phyloP scores from a whole-genome alignment of 306 rosid species.

The Castanospermum australe region DNA sequence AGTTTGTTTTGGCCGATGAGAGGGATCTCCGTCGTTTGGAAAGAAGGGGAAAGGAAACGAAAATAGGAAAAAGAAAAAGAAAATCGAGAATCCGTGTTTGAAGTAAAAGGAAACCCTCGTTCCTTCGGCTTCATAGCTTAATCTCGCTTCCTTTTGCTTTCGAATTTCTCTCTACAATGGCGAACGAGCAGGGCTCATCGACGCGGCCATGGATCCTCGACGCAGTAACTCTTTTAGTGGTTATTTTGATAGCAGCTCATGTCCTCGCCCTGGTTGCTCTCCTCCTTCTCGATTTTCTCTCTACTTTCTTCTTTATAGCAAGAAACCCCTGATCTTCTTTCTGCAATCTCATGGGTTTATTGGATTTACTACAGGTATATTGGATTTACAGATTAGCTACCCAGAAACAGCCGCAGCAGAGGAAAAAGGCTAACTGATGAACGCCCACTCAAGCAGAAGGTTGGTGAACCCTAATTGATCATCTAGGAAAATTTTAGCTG shows the following conservation, averaged over 20 bases:
- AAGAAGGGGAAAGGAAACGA: neutral
- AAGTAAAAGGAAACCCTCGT: neutral
- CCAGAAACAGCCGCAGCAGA: slow-evolving; percentile 27
- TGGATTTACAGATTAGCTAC: slow-evolving; percentile 55
- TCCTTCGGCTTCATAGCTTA: neutral
- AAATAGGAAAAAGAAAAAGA: too few species aligned
- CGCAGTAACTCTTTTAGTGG: slow-evolving; percentile 48
- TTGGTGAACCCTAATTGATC: slow-evolving; percentile 51
- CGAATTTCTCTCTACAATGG: slow-evolving; percentile 45
- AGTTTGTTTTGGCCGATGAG: neutral
- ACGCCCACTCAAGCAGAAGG: slow-evolving; percentile 27
- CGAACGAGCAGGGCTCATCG: slow-evolving; percentile 38
- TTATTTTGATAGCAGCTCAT: slow-evolving; percentile 70
- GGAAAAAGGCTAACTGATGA: slow-evolving; percentile 64
- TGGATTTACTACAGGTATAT: slow-evolving; percentile 48
- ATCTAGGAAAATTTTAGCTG: neutral
- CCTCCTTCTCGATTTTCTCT: neutral
- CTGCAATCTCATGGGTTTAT: neutral
- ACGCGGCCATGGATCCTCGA: slow-evolving; percentile 61
- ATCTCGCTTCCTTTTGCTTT: neutral
- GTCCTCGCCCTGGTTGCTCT: slow-evolving; percentile 92
- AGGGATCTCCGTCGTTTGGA: neutral
- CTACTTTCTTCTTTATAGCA: neutral
- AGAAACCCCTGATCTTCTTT: neutral
- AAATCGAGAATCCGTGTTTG: neutral